These are phyloP conservation scores for Fusarium tricinctum DNA, from an alignment of 2,329 filamentous ascomycete genomes.

Conservation along the genomic window DNA sequence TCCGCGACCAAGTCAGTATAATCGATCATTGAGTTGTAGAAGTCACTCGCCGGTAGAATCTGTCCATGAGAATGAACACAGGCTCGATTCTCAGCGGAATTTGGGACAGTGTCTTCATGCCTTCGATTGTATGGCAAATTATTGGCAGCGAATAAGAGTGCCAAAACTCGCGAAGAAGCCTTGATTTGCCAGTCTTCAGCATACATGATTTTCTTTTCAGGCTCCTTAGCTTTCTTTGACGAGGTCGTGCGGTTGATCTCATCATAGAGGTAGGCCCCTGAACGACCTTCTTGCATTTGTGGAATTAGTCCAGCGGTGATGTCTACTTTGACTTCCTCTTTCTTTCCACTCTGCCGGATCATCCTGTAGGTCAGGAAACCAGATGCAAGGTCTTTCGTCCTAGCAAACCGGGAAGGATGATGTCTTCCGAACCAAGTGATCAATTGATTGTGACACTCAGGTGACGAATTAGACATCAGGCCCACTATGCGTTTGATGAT, in stretches of 20 bases:
- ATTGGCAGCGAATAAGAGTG: slow-evolving; percentile 86
- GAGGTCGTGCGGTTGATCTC: slow-evolving; percentile 72
- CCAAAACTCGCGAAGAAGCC: slow-evolving; percentile 83
- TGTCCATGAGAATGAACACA: slow-evolving; percentile 65
- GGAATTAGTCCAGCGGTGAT: slow-evolving; percentile 78
- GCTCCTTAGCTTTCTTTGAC: slow-evolving; percentile 68
- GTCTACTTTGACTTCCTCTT: slow-evolving; percentile 70
- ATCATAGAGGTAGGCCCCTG: slow-evolving; percentile 80
- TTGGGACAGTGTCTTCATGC: slow-evolving; percentile 43
- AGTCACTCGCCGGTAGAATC: slow-evolving; percentile 83
- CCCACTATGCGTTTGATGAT: slow-evolving; percentile 89
- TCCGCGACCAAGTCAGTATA: slow-evolving; percentile 87
- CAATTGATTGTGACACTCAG: slow-evolving; percentile 81
- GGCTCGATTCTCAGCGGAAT: slow-evolving; percentile 46
- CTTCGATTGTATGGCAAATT: slow-evolving; percentile 63
- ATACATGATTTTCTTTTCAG: slow-evolving; percentile 73
- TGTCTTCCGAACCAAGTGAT: slow-evolving; percentile 84
- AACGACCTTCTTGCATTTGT: slow-evolving; percentile 75
- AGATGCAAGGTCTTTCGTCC: slow-evolving; percentile 80
- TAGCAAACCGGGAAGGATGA: slow-evolving; percentile 75
- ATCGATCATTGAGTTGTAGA: slow-evolving; percentile 89
- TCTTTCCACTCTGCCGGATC: slow-evolving; percentile 77
- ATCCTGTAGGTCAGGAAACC: slow-evolving; percentile 87
- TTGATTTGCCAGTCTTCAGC: slow-evolving; percentile 91
- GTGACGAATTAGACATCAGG: slow-evolving; percentile 80